These are phyloP conservation scores for Colletotrichum sp. DNA, from an alignment of 2,329 filamentous ascomycete genomes.

Conservation along the genomic window DNA sequence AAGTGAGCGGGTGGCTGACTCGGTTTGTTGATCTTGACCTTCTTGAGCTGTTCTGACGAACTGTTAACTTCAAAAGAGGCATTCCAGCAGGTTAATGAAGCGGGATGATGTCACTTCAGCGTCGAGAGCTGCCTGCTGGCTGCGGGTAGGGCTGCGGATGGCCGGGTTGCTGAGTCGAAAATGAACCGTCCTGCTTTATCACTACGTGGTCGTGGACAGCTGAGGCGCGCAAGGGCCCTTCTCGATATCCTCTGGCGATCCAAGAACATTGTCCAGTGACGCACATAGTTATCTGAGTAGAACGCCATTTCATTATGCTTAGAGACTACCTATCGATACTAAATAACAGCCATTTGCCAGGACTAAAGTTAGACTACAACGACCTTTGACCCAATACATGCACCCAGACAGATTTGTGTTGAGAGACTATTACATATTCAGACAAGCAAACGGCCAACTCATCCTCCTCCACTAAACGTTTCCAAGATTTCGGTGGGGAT, in stretches of 20 bases:
- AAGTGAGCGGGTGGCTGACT: not conserved
- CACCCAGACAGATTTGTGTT: not conserved
- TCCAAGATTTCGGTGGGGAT: slow-evolving; percentile 62
- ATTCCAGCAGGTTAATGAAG: not conserved
- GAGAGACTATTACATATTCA: not conserved
- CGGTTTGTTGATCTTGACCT: not conserved
- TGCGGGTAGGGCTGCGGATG: not conserved
- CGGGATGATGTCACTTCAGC: not conserved
- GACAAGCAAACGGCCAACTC: not conserved
- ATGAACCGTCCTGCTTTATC: not conserved
- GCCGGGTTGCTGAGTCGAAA: not conserved
- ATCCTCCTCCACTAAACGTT: slow-evolving; percentile 33
- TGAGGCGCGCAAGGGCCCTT: not conserved
- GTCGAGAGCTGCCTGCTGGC: not conserved
- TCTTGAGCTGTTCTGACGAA: not conserved
- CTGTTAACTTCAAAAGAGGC: not conserved
- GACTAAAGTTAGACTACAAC: not conserved
- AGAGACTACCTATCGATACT: not conserved
- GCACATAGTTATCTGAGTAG: fast-evolving
- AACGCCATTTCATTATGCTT: not conserved
- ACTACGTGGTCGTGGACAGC: not conserved
- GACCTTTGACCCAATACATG: not conserved
- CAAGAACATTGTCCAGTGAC: not conserved
- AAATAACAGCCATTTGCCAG: not conserved
- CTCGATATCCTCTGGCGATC: not conserved